Evolutionary conservation across 2,329 filamentous ascomycete species (phyloP).

Genomic region (Aspergillus brasiliensis): DNA sequence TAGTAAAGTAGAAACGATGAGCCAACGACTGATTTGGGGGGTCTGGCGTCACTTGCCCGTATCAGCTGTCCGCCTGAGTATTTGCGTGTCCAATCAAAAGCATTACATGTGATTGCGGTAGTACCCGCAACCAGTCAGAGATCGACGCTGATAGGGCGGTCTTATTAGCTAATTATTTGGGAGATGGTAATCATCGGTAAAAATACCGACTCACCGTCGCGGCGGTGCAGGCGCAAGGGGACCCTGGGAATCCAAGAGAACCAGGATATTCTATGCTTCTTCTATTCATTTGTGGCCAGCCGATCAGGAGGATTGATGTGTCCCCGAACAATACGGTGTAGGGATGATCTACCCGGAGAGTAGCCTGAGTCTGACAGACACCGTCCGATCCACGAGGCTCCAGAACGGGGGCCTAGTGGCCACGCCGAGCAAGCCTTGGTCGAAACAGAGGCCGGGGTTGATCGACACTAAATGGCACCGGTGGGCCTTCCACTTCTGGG

Average conservation of each 20-base stretch:
- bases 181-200: slow-evolving; percentile 1
- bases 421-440: slow-evolving; percentile 10
- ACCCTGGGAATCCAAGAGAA: background rate
- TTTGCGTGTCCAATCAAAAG: slow-evolving; percentile 20
- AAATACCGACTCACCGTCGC: background rate
- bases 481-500: slow-evolving; percentile 6
- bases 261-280: background rate
- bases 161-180: slow-evolving; percentile 17
- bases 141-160: background rate
- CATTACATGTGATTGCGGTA: slow-evolving; percentile 20
- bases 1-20: too few relatives aligned
- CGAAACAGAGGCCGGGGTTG: slow-evolving; percentile 9
- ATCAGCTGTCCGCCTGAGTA: slow-evolving; percentile 24
- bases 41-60: slow-evolving; percentile 29
- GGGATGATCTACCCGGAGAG: background rate
- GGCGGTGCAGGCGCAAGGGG: background rate
- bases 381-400: slow-evolving; percentile 11
- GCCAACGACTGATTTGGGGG: background rate
- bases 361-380: slow-evolving; percentile 1
- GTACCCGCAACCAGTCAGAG: slow-evolving; percentile 10
- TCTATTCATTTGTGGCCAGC: too few relatives aligned
- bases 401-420: slow-evolving; percentile 14
- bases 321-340: background rate
- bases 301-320: too few relatives aligned
- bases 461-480: slow-evolving; percentile 12